phyloP scores from a whole-genome alignment of 495 filamentous ascomycete genomes.

The Podospora comata region DNA sequence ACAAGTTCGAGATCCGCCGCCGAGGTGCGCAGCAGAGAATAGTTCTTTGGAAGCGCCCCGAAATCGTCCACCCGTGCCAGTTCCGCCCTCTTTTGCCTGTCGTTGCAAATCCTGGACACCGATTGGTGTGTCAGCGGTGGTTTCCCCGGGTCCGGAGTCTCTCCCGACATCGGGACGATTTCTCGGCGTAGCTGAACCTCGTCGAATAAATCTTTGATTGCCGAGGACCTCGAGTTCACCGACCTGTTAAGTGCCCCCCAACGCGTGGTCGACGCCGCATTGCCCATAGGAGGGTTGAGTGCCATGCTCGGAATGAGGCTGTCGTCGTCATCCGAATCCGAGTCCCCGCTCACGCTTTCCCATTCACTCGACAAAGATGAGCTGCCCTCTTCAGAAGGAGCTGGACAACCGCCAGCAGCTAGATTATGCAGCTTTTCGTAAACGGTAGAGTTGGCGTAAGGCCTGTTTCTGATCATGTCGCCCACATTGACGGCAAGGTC shows the following conservation, averaged over 20 bases:
- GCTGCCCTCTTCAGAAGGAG: neutral
- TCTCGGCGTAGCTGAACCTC: constrained; percentile 19
- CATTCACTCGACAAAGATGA: neutral
- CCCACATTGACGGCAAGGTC: constrained; percentile 19
- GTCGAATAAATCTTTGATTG: constrained; percentile 17
- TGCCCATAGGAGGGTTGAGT: neutral
- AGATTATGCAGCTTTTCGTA: constrained; percentile 13
- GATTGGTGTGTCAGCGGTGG: neutral
- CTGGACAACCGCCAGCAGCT: neutral
- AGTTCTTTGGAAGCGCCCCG: constrained; percentile 19
- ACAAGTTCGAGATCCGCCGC: constrained; percentile 58
- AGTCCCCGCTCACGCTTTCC: neutral
- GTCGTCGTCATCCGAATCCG: constrained; percentile 1
- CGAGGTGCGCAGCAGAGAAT: constrained; percentile 56
- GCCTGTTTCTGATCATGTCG: constrained; percentile 9
- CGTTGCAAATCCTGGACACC: neutral
- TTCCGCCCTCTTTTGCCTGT: constrained; percentile 2
- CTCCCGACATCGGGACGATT: constrained; percentile 29
- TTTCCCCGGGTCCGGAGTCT: constrained; percentile 14
- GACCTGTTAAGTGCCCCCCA: constrained; percentile 8
- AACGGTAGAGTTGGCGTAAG: neutral
- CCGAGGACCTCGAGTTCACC: neutral
- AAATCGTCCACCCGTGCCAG: neutral
- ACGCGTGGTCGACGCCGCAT: neutral
- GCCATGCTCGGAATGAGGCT: neutral